Conservation (phyloP, 2,329 filamentous ascomycete genomes). For the Didymella glomerata region DNA sequence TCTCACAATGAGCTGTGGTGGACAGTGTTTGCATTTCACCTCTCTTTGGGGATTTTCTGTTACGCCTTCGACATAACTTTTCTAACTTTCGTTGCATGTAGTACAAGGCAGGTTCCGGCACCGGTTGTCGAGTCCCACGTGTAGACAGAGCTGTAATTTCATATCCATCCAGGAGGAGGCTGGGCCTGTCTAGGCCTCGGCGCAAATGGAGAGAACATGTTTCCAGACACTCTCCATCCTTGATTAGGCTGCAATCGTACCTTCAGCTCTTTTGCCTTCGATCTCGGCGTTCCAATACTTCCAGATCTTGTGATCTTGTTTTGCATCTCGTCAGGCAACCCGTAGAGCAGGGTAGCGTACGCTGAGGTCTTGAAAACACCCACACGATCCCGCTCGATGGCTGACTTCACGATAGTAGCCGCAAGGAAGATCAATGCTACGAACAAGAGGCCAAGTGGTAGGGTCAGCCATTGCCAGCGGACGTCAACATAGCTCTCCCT, state of each 20-base stretch:
- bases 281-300: slow-evolving; percentile 27
- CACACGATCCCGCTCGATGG: slow-evolving; percentile 13
- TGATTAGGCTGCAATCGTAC: slow-evolving; percentile 27
- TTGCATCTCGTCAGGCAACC: slow-evolving; percentile 35
- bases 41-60: too few relatives aligned
- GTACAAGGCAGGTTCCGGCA: too few relatives aligned
- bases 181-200: slow-evolving; percentile 18
- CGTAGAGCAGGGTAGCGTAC: slow-evolving; percentile 36
- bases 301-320: slow-evolving; percentile 18
- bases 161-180: slow-evolving; percentile 42
- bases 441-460: slow-evolving; percentile 35
- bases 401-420: slow-evolving; percentile 34
- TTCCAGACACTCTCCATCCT: slow-evolving; percentile 37
- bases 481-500: slow-evolving; percentile 29
- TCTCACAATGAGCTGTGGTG: too few relatives aligned
- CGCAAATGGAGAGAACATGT: slow-evolving; percentile 2
- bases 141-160: too few relatives aligned
- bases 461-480: slow-evolving; percentile 38
- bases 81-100: too few relatives aligned
- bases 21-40: too few relatives aligned
- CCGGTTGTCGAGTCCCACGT: too few relatives aligned
- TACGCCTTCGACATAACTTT: too few relatives aligned
- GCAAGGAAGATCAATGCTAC: slow-evolving; percentile 36
- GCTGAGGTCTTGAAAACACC: slow-evolving; percentile 45
- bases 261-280: slow-evolving; percentile 37